Conservation (phyloP, 768 basidiomycete species). For the Plicaturopsis crispa region DNA sequence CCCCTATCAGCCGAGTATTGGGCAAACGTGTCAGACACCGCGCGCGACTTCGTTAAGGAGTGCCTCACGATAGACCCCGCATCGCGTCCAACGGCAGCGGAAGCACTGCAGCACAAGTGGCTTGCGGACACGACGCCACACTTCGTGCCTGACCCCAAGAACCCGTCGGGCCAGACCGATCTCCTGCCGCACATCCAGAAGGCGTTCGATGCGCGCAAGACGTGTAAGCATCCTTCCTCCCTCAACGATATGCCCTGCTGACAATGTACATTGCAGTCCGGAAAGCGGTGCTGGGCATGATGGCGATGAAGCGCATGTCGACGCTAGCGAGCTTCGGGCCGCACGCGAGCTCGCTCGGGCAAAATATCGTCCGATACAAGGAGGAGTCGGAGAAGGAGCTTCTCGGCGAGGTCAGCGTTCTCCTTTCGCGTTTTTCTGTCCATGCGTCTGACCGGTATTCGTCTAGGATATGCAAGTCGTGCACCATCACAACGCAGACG, state of each 20-base stretch:
- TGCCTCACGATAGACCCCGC: slow-evolving; percentile 85
- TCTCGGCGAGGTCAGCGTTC: slow-evolving; percentile 1
- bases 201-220: slow-evolving; percentile 81
- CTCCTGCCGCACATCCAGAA: slow-evolving; percentile 86
- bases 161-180: slow-evolving; percentile 54
- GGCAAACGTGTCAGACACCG: slow-evolving; percentile 75
- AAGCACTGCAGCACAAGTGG: slow-evolving; percentile 63
- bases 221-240: slow-evolving; percentile 47
- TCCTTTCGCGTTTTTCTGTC: neutral
- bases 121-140: slow-evolving; percentile 63
- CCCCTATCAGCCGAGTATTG: slow-evolving; percentile 61
- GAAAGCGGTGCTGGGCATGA: slow-evolving; percentile 81
- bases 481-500: slow-evolving; percentile 34
- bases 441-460: slow-evolving; percentile 7
- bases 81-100: slow-evolving; percentile 69
- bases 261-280: slow-evolving; percentile 49
- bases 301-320: slow-evolving; percentile 78
- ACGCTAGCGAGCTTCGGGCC: slow-evolving; percentile 37
- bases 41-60: slow-evolving; percentile 70
- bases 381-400: slow-evolving; percentile 67
- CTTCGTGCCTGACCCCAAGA: slow-evolving; percentile 58
- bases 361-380: slow-evolving; percentile 62
- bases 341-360: slow-evolving; percentile 43
- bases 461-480: slow-evolving; percentile 35
- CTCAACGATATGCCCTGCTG: slow-evolving; percentile 3